These are phyloP conservation scores for Pleurotus ostreatus DNA, from an alignment of 768 basidiomycete genomes.

Conservation along the genomic window DNA sequence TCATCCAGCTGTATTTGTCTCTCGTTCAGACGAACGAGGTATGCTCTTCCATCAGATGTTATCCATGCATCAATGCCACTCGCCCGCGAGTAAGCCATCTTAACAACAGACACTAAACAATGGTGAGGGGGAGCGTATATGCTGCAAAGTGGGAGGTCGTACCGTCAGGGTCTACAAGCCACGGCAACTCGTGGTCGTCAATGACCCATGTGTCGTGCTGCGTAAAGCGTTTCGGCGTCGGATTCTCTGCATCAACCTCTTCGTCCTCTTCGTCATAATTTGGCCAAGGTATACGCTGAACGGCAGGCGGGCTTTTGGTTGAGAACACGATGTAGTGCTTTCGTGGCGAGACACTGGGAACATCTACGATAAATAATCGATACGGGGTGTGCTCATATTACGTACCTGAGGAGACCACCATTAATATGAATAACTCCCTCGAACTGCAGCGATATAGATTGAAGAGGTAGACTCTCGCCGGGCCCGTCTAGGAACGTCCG, in stretches of 20 bases:
- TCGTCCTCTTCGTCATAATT: conserved; percentile 37
- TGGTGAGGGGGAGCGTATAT: neutral
- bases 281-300: conserved; percentile 88
- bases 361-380: conserved; percentile 9
- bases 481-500: conserved; percentile 74
- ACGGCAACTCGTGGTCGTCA: conserved; percentile 62
- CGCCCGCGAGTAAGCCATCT: conserved; percentile 54
- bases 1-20: conserved; percentile 15
- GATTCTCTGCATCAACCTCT: conserved; percentile 21
- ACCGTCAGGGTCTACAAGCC: conserved; percentile 78
- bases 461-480: conserved; percentile 72
- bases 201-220: conserved; percentile 71
- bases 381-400: neutral
- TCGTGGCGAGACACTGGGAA: conserved; percentile 67
- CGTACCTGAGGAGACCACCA: conserved; percentile 67
- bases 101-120: conserved; percentile 54
- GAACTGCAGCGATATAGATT: conserved; percentile 64
- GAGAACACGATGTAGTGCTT: conserved; percentile 69
- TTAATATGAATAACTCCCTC: conserved; percentile 83
- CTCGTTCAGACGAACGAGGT: conserved; percentile 67
- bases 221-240: conserved; percentile 6
- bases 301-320: conserved; percentile 65
- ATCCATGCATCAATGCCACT: conserved; percentile 78
- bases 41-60: conserved; percentile 80
- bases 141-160: conserved; percentile 13